These are phyloP conservation scores for Heliamphora exappendiculata DNA, from an alignment of 148 eudicot genomes.

Conservation along the genomic window DNA sequence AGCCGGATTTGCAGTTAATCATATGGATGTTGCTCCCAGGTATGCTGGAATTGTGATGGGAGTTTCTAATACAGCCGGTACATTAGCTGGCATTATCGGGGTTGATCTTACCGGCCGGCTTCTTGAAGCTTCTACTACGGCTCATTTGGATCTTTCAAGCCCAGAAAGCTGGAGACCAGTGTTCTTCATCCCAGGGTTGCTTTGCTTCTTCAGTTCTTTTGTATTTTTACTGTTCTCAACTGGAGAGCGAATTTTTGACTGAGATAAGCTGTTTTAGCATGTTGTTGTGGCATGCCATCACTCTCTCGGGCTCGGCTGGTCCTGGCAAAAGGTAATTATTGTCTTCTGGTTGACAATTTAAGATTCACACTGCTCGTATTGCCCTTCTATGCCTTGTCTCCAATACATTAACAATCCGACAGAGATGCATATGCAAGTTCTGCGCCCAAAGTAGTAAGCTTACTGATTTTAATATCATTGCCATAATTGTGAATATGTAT, in stretches of 20 bases:
- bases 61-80: conserved; percentile 92
- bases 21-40: conserved; percentile 96
- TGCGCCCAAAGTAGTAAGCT: neutral
- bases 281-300: neutral
- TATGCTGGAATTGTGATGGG: conserved; percentile 97
- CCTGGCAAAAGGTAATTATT: neutral
- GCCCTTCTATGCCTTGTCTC: neutral
- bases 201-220: conserved; percentile 72
- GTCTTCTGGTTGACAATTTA: neutral
- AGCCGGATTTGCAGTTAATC: conserved; percentile 97
- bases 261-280: conserved; percentile 22
- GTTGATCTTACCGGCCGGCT: conserved; percentile 82
- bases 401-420: neutral
- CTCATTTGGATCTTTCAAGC: conserved; percentile 62
- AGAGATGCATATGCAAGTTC: neutral
- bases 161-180: conserved; percentile 86
- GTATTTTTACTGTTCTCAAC: conserved; percentile 69
- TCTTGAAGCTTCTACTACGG: conserved; percentile 82
- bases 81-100: conserved; percentile 87
- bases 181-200: conserved; percentile 69
- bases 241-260: conserved; percentile 85
- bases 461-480: neutral
- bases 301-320: neutral
- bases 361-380: neutral
- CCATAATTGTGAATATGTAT: neutral